Evolutionary conservation across 306 rosid species (phyloP).

Genomic region (Corylus heterophylla): DNA sequence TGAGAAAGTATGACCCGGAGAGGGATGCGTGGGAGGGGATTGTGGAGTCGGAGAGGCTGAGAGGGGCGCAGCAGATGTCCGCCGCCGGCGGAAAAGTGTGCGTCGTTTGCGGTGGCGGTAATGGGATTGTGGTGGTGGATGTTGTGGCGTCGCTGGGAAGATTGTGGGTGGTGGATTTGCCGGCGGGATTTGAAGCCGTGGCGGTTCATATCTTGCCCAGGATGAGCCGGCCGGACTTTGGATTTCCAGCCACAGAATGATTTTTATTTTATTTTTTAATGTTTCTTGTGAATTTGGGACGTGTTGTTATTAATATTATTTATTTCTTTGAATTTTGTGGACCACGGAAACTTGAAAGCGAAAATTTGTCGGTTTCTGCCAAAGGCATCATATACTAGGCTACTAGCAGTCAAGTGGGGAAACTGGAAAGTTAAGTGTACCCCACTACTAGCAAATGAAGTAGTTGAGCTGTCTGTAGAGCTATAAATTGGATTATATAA

Average conservation of each 20-base stretch:
- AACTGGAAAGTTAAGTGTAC: too few species aligned
- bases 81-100: constrained; percentile 61
- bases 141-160: constrained; percentile 35
- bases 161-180: constrained; percentile 46
- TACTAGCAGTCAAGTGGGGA: too few species aligned
- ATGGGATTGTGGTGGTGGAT: constrained; percentile 62
- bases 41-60: constrained; percentile 36
- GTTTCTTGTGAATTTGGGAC: neutral
- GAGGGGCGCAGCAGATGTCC: constrained; percentile 66
- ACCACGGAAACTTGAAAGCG: neutral
- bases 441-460: too few species aligned
- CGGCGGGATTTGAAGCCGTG: constrained; percentile 55
- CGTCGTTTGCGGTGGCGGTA: constrained; percentile 38
- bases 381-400: too few species aligned
- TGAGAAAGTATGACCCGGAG: constrained; percentile 43
- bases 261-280: neutral
- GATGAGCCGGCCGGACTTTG: constrained; percentile 28
- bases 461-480: too few species aligned
- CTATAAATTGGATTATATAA: too few species aligned
- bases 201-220: constrained; percentile 72
- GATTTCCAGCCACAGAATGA: constrained; percentile 13
- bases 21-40: constrained; percentile 62
- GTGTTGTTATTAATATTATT: neutral
- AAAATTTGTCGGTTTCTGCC: neutral
- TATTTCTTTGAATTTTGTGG: neutral